These are phyloP conservation scores for Penicillium subrubescens DNA, from an alignment of 495 filamentous ascomycete species.

Conservation along the genomic window DNA sequence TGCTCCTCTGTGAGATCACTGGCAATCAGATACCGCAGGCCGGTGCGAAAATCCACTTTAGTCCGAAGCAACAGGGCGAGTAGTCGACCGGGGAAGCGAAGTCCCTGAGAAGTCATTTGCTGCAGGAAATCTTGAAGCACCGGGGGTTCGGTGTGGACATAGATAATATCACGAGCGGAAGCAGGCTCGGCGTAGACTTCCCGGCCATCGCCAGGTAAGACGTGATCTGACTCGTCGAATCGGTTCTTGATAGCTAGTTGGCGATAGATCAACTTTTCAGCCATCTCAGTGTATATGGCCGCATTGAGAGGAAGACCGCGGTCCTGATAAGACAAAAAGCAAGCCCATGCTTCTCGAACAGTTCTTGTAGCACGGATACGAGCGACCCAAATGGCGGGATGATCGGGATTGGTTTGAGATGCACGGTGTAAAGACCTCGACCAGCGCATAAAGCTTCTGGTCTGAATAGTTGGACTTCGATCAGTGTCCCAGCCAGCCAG, in stretches of 20 bases:
- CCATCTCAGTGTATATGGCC: slow-evolving; percentile 60
- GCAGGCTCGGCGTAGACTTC: slow-evolving; percentile 59
- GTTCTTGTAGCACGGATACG: slow-evolving; percentile 68
- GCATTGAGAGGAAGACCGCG: slow-evolving; percentile 31
- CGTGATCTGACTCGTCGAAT: slow-evolving; percentile 25
- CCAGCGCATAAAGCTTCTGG: slow-evolving; percentile 41
- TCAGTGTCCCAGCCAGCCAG: slow-evolving; percentile 71
- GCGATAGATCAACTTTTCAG: slow-evolving; percentile 57
- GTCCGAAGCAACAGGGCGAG: slow-evolving; percentile 51
- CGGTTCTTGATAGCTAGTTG: slow-evolving; percentile 28
- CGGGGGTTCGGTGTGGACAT: slow-evolving; percentile 58
- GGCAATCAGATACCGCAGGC: slow-evolving; percentile 44
- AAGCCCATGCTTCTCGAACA: slow-evolving; percentile 70
- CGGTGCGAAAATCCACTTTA: slow-evolving; percentile 39
- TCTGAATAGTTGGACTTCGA: slow-evolving; percentile 69
- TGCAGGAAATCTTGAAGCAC: slow-evolving; percentile 53
- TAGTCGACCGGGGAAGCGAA: slow-evolving; percentile 46
- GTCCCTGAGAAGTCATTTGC: slow-evolving; percentile 52
- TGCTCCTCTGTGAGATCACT: slow-evolving; percentile 39
- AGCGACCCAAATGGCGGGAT: slow-evolving; percentile 55
- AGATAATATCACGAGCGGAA: slow-evolving; percentile 60
- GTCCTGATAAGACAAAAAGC: slow-evolving; percentile 60
- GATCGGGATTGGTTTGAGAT: slow-evolving; percentile 14
- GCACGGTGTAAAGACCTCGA: slow-evolving; percentile 23
- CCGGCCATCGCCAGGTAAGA: slow-evolving; percentile 61